A percentile compares a stretch with the other conserved stretches of the same genome.
Evolutionary conservation across 73 alveolate genomes (phyloP).

Genomic region (Halteria grandinella): DNA sequence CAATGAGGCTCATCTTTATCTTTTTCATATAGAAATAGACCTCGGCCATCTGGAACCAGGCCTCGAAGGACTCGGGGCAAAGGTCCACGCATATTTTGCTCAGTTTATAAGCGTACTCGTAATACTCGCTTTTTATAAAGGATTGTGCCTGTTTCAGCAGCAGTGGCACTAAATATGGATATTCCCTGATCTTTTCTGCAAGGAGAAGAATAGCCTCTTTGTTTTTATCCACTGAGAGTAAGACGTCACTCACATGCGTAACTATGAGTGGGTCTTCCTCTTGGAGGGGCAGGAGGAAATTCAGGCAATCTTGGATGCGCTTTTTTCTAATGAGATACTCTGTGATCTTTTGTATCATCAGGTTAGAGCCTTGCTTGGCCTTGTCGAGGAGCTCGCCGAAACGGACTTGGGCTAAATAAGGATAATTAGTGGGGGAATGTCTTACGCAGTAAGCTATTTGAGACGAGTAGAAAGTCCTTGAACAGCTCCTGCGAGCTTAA

Average conservation of each 20-base stretch:
- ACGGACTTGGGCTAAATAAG: background rate
- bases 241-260: conserved; percentile 52
- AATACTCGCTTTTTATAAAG: conserved; percentile 58
- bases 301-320: conserved; percentile 59
- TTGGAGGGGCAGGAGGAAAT: conserved; percentile 29
- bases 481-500: conserved; percentile 45
- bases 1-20: conserved; percentile 57
- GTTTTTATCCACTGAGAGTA: conserved; percentile 46
- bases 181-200: conserved; percentile 61
- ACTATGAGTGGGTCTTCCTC: conserved; percentile 72
- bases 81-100: conserved; percentile 69
- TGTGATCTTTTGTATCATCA: conserved; percentile 56
- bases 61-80: conserved; percentile 69
- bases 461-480: conserved; percentile 58
- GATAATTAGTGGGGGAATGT: no score
- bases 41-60: conserved; percentile 71
- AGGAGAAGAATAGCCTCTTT: conserved; percentile 59
- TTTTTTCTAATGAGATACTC: conserved; percentile 63
- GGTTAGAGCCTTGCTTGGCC: conserved; percentile 62
- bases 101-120: conserved; percentile 63
- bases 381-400: conserved; percentile 71
- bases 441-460: conserved; percentile 44
- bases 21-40: conserved; percentile 66
- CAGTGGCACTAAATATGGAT: conserved; percentile 68
- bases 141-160: conserved; percentile 67